These are phyloP conservation scores for Elasticomyces elasticus DNA, from an alignment of 495 filamentous ascomycete genomes.

Conservation along the genomic window DNA sequence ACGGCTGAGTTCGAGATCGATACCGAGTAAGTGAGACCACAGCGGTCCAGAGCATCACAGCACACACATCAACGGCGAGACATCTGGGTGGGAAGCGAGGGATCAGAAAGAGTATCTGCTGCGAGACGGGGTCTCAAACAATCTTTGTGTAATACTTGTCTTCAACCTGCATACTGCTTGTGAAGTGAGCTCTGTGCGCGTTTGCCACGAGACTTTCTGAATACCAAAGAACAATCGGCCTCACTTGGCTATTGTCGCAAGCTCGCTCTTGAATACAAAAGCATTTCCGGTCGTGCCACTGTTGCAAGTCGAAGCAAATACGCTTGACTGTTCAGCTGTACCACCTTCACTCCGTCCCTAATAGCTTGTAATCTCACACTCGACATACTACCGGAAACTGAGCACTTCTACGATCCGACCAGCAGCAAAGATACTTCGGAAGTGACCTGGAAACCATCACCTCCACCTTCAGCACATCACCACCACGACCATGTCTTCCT, in stretches of 20 bases:
- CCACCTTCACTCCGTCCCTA: conserved; percentile 9
- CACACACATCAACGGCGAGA: neutral
- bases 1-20: no score
- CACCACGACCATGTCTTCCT: conserved; percentile 71
- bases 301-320: conserved; percentile 3
- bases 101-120: neutral
- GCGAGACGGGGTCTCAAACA: neutral
- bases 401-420: neutral
- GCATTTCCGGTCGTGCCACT: conserved; percentile 19
- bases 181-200: neutral
- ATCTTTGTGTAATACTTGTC: neutral
- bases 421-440: neutral
- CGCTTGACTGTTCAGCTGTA: conserved; percentile 15
- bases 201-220: conserved; percentile 1
- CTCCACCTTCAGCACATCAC: neutral
- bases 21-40: neutral
- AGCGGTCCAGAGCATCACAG: neutral
- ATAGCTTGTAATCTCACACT: neutral
- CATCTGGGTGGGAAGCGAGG: neutral
- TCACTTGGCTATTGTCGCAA: conserved; percentile 16
- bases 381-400: neutral
- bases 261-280: conserved; percentile 22
- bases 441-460: neutral
- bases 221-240: conserved; percentile 4
- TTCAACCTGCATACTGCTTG: neutral